These are phyloP conservation scores for Diplotaxis tenuifolia DNA, from an alignment of 345 rosid species.

Conservation along the genomic window DNA sequence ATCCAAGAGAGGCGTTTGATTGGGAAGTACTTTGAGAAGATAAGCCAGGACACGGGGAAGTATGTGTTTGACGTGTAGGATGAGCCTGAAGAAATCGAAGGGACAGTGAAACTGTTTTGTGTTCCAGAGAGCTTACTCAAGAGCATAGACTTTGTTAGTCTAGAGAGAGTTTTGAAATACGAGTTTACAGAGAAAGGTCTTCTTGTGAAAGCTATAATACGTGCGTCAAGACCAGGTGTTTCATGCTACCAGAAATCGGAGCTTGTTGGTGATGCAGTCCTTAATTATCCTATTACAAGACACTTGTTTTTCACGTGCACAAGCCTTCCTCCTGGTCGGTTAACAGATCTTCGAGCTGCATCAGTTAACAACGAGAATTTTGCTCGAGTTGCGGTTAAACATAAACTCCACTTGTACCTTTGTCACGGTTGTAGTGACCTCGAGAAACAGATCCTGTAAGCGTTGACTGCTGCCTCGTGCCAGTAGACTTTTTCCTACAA, in stretches of 20 bases:
- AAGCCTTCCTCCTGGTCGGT: slow-evolving; percentile 89
- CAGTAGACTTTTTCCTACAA: slow-evolving; percentile 97
- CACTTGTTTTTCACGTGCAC: slow-evolving; percentile 90
- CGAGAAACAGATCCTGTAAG: slow-evolving; percentile 95
- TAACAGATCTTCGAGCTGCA: slow-evolving; percentile 97
- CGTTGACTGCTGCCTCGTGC: slow-evolving; percentile 97
- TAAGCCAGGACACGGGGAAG: too few relatives aligned
- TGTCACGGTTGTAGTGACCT: slow-evolving; percentile 96
- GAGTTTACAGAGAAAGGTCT: slow-evolving; percentile 60
- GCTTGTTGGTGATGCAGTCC: slow-evolving; percentile 95
- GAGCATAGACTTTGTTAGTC: slow-evolving; percentile 69
- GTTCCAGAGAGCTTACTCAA: slow-evolving; percentile 75
- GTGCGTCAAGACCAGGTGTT: slow-evolving; percentile 95
- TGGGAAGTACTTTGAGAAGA: too few relatives aligned
- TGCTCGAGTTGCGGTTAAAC: slow-evolving; percentile 96
- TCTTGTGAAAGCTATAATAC: slow-evolving; percentile 87
- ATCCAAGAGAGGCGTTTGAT: too few relatives aligned
- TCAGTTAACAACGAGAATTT: slow-evolving; percentile 98
- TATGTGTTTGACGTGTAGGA: slow-evolving; percentile 77
- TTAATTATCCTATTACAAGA: slow-evolving; percentile 89
- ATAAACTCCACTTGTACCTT: slow-evolving; percentile 83
- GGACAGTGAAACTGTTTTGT: slow-evolving; percentile 37
- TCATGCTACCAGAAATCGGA: slow-evolving; percentile 94
- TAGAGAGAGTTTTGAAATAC: slow-evolving; percentile 67
- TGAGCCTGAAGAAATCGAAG: slow-evolving; percentile 60